These are phyloP conservation scores for Colletotrichum chlorophyti DNA, from an alignment of 2,329 filamentous ascomycete species.

Conservation along the genomic window DNA sequence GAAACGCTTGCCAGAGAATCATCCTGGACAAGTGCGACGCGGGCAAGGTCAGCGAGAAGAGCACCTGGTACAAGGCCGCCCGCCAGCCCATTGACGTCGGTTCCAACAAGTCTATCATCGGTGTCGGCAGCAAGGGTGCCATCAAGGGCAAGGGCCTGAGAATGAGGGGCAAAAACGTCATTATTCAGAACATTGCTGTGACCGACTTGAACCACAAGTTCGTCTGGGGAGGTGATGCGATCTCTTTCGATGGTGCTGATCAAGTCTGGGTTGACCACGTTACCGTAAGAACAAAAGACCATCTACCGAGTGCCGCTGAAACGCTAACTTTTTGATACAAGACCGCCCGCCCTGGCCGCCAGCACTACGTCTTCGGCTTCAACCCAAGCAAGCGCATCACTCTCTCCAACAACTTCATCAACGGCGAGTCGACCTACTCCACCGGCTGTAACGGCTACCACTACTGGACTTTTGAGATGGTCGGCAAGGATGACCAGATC, in stretches of 20 bases:
- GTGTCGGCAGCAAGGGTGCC: constrained; percentile 14
- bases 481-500: constrained; percentile 16
- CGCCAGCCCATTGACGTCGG: constrained; percentile 17
- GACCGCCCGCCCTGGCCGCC: constrained; percentile 20
- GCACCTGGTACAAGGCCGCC: constrained; percentile 24
- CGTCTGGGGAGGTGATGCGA: constrained; percentile 24
- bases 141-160: constrained; percentile 26
- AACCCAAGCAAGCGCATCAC: constrained; percentile 26
- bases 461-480: constrained; percentile 23
- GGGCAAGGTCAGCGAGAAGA: neutral
- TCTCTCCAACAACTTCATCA: constrained; percentile 26
- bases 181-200: constrained; percentile 24
- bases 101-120: constrained; percentile 21
- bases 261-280: constrained; percentile 26
- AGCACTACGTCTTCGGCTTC: constrained; percentile 24
- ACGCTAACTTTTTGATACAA: neutral
- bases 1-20: constrained; percentile 29
- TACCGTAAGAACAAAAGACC: neutral
- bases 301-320: neutral
- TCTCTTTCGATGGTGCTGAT: constrained; percentile 18
- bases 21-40: constrained; percentile 27
- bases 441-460: constrained; percentile 20
- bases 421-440: constrained; percentile 17
- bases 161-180: constrained; percentile 21
- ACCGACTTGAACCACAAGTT: constrained; percentile 21